A percentile compares a stretch with the other conserved stretches of the same genome.
phyloP scores from a whole-genome alignment of 371 early-diverging fungal genomes.

The Ecytonucleospora hepatopenaei region DNA sequence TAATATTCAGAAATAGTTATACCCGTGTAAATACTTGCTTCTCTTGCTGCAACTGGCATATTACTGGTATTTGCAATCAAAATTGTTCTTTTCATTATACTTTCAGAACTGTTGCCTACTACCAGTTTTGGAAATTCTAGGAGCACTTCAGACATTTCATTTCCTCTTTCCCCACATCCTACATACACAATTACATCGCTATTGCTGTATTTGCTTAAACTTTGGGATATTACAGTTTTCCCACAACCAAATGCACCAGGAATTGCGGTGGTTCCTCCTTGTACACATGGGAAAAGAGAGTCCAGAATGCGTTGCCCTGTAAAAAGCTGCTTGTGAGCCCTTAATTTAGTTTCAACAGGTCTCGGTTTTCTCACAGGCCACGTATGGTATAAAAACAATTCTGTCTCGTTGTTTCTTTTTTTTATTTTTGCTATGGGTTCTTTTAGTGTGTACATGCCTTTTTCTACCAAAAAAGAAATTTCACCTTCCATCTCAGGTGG shows the following conservation, averaged over 20 bases:
- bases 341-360: constrained; percentile 84
- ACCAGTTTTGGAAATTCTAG: constrained; percentile 92
- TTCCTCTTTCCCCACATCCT: constrained; percentile 98
- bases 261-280: constrained; percentile 98
- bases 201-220: constrained; percentile 97
- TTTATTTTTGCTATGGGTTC: constrained; percentile 84
- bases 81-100: constrained; percentile 99
- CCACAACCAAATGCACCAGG: constrained; percentile 99
- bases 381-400: constrained; percentile 82
- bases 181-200: constrained; percentile 98
- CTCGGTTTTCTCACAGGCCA: constrained; percentile 98
- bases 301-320: constrained; percentile 98
- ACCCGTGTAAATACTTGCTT: constrained; percentile 99
- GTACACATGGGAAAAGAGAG: constrained; percentile 97
- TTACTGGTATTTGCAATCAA: constrained; percentile 99
- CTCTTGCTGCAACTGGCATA: constrained; percentile 99
- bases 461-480: constrained; percentile 78
- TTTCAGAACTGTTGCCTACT: constrained; percentile 72
- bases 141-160: constrained; percentile 99
- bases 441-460: constrained; percentile 77
- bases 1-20: constrained; percentile 99
- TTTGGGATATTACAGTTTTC: constrained; percentile 99
- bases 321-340: constrained; percentile 83
- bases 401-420: constrained; percentile 67
- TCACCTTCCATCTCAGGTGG: constrained; percentile 85